Conservation (phyloP, 495 filamentous ascomycete genomes). For the Penicillium paradoxum region DNA sequence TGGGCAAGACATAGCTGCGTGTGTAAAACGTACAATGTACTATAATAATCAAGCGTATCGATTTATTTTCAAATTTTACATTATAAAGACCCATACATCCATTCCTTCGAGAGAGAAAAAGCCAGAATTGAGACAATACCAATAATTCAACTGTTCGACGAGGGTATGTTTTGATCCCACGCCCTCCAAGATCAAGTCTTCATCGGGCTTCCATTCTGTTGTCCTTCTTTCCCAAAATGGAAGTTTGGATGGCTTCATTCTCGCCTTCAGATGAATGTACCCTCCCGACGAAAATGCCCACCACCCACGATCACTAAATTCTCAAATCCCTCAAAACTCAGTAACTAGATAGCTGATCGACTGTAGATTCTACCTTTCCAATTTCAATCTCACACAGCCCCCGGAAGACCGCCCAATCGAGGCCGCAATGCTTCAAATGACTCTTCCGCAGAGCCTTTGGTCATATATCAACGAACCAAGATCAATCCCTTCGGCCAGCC, state of each 20-base stretch:
- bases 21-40: neutral
- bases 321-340: neutral
- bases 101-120: neutral
- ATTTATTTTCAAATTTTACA: neutral
- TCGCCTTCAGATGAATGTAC: neutral
- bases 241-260: neutral
- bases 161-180: neutral
- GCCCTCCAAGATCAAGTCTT: neutral
- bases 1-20: neutral
- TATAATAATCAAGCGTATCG: neutral
- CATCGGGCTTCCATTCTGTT: neutral
- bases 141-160: neutral
- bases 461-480: neutral
- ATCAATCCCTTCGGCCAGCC: neutral
- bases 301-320: neutral
- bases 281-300: neutral
- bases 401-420: neutral
- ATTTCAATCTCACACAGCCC: neutral
- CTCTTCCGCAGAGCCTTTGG: neutral
- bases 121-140: neutral
- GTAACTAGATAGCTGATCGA: neutral
- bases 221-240: neutral
- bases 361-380: neutral
- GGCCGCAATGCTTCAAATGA: neutral
- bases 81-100: neutral